Conservation (phyloP, 176 grass and related monocot genomes). For the Eragrostis curvula region DNA sequence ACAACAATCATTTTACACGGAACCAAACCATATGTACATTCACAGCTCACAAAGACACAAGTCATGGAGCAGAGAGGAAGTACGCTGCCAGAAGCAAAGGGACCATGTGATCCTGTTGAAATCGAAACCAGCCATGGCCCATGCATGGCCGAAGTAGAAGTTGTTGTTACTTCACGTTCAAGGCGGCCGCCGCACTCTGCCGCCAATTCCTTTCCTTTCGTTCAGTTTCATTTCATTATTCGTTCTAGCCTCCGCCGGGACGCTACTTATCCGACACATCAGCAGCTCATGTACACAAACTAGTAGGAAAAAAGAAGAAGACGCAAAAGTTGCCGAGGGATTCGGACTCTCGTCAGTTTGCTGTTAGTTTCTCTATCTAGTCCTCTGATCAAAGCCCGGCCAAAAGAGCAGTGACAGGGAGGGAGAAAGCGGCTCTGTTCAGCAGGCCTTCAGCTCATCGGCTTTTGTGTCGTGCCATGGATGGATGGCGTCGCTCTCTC, state of each 20-base stretch:
- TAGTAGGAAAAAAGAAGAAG: background rate
- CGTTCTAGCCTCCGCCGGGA: background rate
- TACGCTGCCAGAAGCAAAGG: slow-evolving; percentile 19
- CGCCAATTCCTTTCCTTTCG: background rate
- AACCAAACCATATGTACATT: background rate
- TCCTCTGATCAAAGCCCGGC: slow-evolving; percentile 23
- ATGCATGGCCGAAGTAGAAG: background rate
- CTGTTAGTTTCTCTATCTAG: slow-evolving; percentile 22
- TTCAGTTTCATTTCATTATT: background rate
- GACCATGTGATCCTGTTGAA: slow-evolving; percentile 34
- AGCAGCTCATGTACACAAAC: slow-evolving; percentile 44
- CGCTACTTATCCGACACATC: slow-evolving; percentile 39
- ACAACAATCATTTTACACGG: slow-evolving; percentile 11
- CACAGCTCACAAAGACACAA: background rate
- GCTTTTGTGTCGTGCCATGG: background rate
- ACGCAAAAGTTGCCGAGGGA: slow-evolving; percentile 22
- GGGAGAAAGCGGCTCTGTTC: background rate
- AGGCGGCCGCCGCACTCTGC: no score
- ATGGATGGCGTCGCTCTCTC: no score
- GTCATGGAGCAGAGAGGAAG: background rate
- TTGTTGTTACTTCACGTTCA: slow-evolving; percentile 34
- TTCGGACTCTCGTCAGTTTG: background rate
- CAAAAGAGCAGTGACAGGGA: slow-evolving; percentile 28
- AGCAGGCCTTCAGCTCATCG: background rate
- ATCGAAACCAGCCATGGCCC: background rate